Percentiles rank a stretch among this genome's conserved stretches.
Evolutionary conservation across 1,139 yeast species (phyloP).

Genomic region (Debaryomyces sp.): DNA sequence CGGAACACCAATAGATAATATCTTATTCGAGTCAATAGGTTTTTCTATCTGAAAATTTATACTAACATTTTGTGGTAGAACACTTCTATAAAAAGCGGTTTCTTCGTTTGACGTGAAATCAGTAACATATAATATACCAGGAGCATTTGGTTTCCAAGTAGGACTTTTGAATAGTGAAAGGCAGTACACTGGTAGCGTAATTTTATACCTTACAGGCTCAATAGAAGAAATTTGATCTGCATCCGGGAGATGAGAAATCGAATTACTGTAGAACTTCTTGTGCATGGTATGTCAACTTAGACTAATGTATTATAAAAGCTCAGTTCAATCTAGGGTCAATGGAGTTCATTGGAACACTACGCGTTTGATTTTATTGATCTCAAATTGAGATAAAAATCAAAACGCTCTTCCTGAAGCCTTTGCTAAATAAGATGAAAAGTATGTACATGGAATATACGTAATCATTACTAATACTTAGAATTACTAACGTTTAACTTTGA

Average conservation of each 20-base stretch:
- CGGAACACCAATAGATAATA: conserved; percentile 15
- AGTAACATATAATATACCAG: conserved; percentile 21
- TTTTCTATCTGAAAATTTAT: conserved; percentile 5
- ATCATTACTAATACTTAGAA: neutral
- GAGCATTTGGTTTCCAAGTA: conserved; percentile 15
- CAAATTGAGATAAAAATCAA: neutral
- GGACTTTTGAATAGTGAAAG: conserved; percentile 12
- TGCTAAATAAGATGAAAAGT: conserved; percentile 3
- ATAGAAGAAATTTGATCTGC: conserved; percentile 2
- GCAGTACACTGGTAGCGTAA: conserved; percentile 17
- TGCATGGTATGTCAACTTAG: neutral
- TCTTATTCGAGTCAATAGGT: conserved; percentile 5
- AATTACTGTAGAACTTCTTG: neutral
- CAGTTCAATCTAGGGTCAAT: neutral
- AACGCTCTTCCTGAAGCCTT: neutral
- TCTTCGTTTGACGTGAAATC: conserved; percentile 20
- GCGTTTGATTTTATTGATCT: neutral
- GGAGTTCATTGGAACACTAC: neutral
- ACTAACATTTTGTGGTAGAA: conserved; percentile 13
- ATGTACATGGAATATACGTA: neutral
- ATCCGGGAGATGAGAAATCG: conserved; percentile 8
- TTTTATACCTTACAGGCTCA: conserved; percentile 4
- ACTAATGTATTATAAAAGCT: neutral
- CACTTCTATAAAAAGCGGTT: conserved; percentile 16
- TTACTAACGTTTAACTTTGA: conserved; percentile 9